Percentiles rank a stretch among this genome's conserved stretches.
Evolutionary conservation across 805 yeast genomes (phyloP).

Genomic region (Tetrapisispora arboricola): DNA sequence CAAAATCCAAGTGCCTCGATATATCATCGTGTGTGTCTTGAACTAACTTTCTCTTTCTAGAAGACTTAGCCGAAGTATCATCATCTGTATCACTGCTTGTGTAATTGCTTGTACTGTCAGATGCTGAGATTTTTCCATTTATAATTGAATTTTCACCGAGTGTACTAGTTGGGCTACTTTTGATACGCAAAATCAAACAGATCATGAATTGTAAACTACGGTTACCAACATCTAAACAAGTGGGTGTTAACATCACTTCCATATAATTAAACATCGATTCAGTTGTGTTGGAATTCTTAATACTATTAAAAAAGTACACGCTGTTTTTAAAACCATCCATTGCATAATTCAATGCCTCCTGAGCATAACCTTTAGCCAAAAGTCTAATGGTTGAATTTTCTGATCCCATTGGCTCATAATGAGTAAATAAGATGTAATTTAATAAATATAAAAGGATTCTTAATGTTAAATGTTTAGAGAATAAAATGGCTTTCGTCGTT

Average conservation of each 20-base stretch:
- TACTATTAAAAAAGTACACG: constrained; percentile 32
- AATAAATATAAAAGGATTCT: constrained; percentile 41
- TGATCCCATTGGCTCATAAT: constrained; percentile 34
- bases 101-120: constrained; percentile 10
- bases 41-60: constrained; percentile 10
- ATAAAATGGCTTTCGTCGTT: constrained; percentile 32
- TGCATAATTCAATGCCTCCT: constrained; percentile 34
- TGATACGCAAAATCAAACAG: constrained; percentile 41
- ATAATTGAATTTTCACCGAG: constrained; percentile 24
- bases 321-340: constrained; percentile 36
- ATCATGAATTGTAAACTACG: constrained; percentile 49
- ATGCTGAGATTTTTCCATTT: constrained; percentile 1
- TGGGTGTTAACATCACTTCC: constrained; percentile 41
- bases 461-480: constrained; percentile 31
- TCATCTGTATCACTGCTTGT: constrained; percentile 24
- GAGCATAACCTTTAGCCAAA: constrained; percentile 33
- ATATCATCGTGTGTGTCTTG: constrained; percentile 21
- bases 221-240: constrained; percentile 42
- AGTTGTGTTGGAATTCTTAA: constrained; percentile 28
- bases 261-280: constrained; percentile 26
- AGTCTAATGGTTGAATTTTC: constrained; percentile 27
- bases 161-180: constrained; percentile 35
- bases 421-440: constrained; percentile 40
- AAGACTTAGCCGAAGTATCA: constrained; percentile 6
- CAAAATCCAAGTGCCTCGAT: constrained; percentile 27